phyloP scores from a whole-genome alignment of 441 rosid species.

The Croton laevigatus region DNA sequence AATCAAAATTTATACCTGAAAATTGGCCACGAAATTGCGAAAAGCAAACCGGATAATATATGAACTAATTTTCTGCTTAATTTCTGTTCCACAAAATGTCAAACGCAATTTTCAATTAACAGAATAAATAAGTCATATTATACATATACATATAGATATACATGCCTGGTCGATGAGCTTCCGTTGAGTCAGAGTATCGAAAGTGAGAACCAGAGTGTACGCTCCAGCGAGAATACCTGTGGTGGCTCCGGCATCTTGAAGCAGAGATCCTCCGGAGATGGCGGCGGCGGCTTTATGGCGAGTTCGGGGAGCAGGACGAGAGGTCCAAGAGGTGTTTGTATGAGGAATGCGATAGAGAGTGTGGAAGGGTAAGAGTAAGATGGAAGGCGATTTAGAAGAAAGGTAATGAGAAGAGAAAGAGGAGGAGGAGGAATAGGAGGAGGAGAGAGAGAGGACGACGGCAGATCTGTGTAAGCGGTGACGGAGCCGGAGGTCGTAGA shows the following conservation, averaged over 20 bases:
- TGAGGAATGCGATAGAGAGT: slow-evolving; percentile 3
- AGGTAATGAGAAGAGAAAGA: not conserved
- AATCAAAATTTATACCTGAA: slow-evolving; percentile 51
- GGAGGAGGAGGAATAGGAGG: not conserved
- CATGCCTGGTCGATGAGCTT: slow-evolving; percentile 67
- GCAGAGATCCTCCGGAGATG: slow-evolving; percentile 25
- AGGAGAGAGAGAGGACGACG: not conserved
- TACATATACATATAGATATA: not conserved
- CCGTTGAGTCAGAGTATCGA: slow-evolving; percentile 58
- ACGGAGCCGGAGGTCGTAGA: not conserved
- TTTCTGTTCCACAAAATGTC: slow-evolving; percentile 37
- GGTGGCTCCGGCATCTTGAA: slow-evolving; percentile 73
- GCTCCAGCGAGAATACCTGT: slow-evolving; percentile 68
- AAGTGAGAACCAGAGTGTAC: slow-evolving; percentile 54
- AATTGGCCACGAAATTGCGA: slow-evolving; percentile 70
- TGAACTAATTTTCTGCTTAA: slow-evolving; percentile 93
- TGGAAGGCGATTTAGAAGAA: not conserved
- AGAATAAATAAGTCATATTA: no score
- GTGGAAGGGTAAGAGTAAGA: not conserved
- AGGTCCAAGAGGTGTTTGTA: not conserved
- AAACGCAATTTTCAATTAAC: not conserved
- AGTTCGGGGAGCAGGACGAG: not conserved
- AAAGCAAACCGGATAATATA: slow-evolving; percentile 74
- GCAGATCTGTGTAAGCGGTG: not conserved
- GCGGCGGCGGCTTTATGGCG: not conserved